phyloP scores from a whole-genome alignment of 2,329 filamentous ascomycete genomes.

The Sarocladium strictum region DNA sequence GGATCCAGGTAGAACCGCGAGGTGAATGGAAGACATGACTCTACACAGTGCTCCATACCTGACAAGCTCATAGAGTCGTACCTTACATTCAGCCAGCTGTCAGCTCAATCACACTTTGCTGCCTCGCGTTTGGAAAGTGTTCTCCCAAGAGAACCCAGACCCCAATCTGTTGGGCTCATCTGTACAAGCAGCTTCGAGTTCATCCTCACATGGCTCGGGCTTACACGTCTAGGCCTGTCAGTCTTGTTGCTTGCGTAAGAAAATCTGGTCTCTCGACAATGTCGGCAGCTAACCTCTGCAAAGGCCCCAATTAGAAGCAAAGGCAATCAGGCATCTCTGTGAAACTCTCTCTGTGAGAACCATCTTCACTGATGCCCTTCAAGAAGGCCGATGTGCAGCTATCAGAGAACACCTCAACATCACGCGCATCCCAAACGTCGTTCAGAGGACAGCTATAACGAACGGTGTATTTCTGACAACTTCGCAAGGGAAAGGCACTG shows the following conservation, averaged over 20 bases:
- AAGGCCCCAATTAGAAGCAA: constrained; percentile 38
- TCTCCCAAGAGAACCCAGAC: not conserved
- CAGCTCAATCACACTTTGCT: constrained; percentile 25
- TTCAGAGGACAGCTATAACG: not conserved
- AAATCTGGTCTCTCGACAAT: not conserved
- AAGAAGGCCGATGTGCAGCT: not conserved
- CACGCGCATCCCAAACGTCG: constrained; percentile 11
- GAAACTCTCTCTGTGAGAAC: constrained; percentile 31
- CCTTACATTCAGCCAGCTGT: constrained; percentile 24
- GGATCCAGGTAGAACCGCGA: not conserved
- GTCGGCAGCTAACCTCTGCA: constrained; percentile 3
- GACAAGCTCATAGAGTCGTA: constrained; percentile 5
- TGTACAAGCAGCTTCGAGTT: constrained; percentile 52
- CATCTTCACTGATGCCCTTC: constrained; percentile 38
- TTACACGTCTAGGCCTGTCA: constrained; percentile 48
- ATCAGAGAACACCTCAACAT: constrained; percentile 11
- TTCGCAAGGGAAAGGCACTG: not conserved
- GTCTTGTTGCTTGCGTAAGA: constrained; percentile 51
- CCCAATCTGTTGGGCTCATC: constrained; percentile 39
- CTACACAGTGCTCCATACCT: constrained; percentile 7
- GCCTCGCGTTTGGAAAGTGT: constrained; percentile 19
- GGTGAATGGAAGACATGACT: not conserved
- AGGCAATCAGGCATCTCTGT: constrained; percentile 48
- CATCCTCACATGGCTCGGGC: constrained; percentile 52
- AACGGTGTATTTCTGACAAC: not conserved